Evolutionary conservation across 768 basidiomycete genomes (phyloP), one percentile per base, ranked within the genome.

Genomic region (Calocera viscosa): DNA sequence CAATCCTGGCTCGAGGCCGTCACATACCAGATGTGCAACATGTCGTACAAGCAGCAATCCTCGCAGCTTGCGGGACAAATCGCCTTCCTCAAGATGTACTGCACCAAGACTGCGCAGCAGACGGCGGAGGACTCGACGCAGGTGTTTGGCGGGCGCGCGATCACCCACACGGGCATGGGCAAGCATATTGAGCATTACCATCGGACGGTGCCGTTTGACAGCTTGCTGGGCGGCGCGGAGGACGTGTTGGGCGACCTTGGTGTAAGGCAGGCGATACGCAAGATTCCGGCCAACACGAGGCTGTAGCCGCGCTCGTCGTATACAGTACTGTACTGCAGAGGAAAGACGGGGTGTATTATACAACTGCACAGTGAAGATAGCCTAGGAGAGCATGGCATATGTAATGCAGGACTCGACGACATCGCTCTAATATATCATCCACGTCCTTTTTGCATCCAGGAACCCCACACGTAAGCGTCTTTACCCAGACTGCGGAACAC

Each of bases 1-100:
- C 93, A 94, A 72, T 82, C 80, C n/a, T 94, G 90, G 91, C 77
- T 94, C 19, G 92, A 94, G 78, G 88, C 83, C 67, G 77, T 94
- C 65, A 94, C 91, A 0, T 88, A 86, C 74, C 91, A 94, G 75
- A 92, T 93, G 90, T 85, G 80, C 70, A 82, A 90, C 66, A 92
- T 94, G 91, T 80, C 80, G 40, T 90, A 91, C 74, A 85, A 85
- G 73, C 82, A 91, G 67, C 89, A 90, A 73, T 84, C 89, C 14
- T 74, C 79, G 43, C 81, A 85, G 68, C 81, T 93, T 26, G 91
- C 90, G 63, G 90, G 71, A 2, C 90, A 87, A 69, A 90, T 94
- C 67, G 91, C 80, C 3, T 81, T 94, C 70, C 75, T 91, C 71
- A 94, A 93, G 80, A 87, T 85, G 79, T 85, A 86, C 71, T 81